These are phyloP conservation scores for Heracleum sosnowskyi DNA, from an alignment of 129 eudicot genomes.

Conservation along the genomic window DNA sequence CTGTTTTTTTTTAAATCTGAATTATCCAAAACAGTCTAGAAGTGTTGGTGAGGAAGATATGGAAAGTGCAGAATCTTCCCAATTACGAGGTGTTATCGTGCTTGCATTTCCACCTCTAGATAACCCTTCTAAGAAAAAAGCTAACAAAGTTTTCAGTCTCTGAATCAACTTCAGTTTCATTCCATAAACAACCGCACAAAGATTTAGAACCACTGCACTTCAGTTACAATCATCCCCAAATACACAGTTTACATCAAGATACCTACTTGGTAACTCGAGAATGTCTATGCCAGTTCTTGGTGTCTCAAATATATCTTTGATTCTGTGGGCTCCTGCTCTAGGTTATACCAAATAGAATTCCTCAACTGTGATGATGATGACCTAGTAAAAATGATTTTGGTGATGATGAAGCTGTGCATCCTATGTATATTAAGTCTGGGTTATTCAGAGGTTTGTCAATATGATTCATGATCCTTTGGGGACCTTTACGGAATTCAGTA, in stretches of 20 bases:
- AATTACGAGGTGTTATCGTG: no score
- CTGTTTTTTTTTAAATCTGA: not conserved
- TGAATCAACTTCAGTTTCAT: constrained; percentile 11
- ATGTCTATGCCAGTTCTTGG: constrained; percentile 22
- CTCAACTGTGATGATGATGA: constrained; percentile 5
- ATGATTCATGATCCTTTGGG: constrained; percentile 48
- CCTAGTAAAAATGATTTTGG: constrained; percentile 6
- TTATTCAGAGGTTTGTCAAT: constrained; percentile 6
- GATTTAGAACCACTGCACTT: not conserved
- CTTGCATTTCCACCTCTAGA: no score
- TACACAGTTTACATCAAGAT: constrained; percentile 5
- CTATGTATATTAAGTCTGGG: constrained; percentile 39
- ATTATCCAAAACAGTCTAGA: not conserved
- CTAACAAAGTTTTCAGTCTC: constrained; percentile 47
- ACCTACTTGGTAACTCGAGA: constrained; percentile 16
- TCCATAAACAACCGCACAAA: constrained; percentile 5
- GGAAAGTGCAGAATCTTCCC: not conserved
- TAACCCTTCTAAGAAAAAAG: constrained; percentile 71
- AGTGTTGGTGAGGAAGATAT: not conserved
- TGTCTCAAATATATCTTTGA: constrained; percentile 30
- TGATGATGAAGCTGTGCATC: constrained; percentile 34
- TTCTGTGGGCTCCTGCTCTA: constrained; percentile 24
- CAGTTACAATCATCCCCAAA: not conserved
- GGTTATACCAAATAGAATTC: constrained; percentile 19
- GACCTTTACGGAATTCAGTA: constrained; percentile 17